Evolutionary conservation across 768 basidiomycete genomes (phyloP).

Genomic region (Phaeotremella skinneri): DNA sequence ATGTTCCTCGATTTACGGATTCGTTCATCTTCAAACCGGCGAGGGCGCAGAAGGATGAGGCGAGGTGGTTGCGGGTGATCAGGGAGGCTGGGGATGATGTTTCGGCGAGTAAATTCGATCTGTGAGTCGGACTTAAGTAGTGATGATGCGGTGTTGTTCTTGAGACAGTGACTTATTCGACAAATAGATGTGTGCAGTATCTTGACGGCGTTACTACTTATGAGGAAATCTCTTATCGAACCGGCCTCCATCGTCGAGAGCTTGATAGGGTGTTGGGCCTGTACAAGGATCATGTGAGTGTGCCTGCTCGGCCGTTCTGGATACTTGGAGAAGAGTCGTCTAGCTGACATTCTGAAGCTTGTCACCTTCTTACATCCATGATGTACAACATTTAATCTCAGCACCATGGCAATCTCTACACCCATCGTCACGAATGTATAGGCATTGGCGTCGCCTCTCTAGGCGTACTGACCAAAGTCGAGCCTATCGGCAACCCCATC

Average conservation of each 20-base stretch:
- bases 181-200: conserved; percentile 78
- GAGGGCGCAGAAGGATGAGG: conserved; percentile 71
- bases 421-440: not conserved
- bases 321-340: not conserved
- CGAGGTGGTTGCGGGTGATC: conserved; percentile 87
- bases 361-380: conserved; percentile 44
- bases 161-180: not conserved
- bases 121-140: too few species aligned
- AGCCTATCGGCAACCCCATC: conserved; percentile 26
- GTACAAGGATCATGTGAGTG: conserved; percentile 81
- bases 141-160: not conserved
- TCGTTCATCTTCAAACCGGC: conserved; percentile 74
- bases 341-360: conserved; percentile 27
- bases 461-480: conserved; percentile 29
- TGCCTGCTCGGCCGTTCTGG: not conserved
- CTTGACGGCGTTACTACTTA: conserved; percentile 89
- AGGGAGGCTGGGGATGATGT: conserved; percentile 71
- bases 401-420: not conserved
- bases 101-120: conserved; percentile 70
- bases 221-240: conserved; percentile 88
- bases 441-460: conserved; percentile 2
- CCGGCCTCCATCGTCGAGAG: conserved; percentile 78
- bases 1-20: conserved; percentile 34
- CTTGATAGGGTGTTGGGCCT: conserved; percentile 76
- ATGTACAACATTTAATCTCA: not conserved